Evolutionary conservation across 139 green algal species (phyloP).

Genomic region (Pedinophyceae sp.): DNA sequence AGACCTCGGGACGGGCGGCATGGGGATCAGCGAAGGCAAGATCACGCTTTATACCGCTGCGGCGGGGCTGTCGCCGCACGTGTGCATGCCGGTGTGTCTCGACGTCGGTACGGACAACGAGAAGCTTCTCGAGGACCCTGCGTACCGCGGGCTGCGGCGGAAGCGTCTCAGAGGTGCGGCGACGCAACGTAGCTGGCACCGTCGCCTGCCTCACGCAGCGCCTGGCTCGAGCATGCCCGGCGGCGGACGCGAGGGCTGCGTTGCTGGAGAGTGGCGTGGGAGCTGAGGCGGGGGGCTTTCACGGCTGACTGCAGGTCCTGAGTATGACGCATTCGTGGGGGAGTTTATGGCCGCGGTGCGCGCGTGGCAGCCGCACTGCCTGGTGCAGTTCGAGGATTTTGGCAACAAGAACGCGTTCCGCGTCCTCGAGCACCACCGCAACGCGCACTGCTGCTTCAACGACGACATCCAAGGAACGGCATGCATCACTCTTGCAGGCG

Average conservation of each 20-base stretch:
- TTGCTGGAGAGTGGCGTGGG: no score
- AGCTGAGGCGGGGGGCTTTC: no score
- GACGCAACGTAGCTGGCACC: no score
- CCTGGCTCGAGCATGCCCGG: no score
- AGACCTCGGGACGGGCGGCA: constrained; percentile 63
- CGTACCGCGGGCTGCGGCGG: constrained; percentile 45
- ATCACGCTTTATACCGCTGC: neutral
- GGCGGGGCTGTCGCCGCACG: constrained; percentile 25
- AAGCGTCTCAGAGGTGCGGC: no score
- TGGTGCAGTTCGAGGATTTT: constrained; percentile 91
- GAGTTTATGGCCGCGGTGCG: constrained; percentile 37
- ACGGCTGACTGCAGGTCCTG: constrained; percentile 11
- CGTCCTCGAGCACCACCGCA: constrained; percentile 43
- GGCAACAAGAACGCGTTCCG: constrained; percentile 59
- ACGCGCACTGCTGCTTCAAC: constrained; percentile 65
- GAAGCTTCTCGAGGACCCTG: constrained; percentile 44
- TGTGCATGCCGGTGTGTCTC: constrained; percentile 63
- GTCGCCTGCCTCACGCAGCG: no score
- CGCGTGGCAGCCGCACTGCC: constrained; percentile 35
- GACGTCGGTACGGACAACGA: constrained; percentile 82
- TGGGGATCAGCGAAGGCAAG: constrained; percentile 17
- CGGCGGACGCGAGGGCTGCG: no score
- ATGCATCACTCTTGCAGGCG: constrained; percentile 49
- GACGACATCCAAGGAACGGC: constrained; percentile 90
- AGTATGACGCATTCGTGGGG: constrained; percentile 38